phyloP scores from a whole-genome alignment of 176 grass and related monocot genomes.

The Puya raimondii region DNA sequence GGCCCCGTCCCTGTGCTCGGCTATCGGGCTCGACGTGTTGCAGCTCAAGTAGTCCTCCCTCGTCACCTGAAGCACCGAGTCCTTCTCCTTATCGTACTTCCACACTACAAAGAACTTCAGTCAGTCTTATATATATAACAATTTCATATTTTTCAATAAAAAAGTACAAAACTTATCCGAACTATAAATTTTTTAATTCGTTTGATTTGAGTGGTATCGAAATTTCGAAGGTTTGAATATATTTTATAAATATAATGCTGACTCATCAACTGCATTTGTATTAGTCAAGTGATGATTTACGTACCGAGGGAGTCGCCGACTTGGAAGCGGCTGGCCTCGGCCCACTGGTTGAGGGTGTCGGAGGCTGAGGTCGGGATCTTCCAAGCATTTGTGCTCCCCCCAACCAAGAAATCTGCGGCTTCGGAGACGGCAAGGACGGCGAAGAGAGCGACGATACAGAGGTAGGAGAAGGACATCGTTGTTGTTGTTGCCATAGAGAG shows the following conservation, averaged over 20 bases:
- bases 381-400: conserved; percentile 28
- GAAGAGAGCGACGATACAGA: conserved; percentile 1
- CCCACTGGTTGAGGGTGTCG: conserved; percentile 40
- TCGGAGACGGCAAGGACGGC: conserved; percentile 8
- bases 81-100: conserved; percentile 33
- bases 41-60: conserved; percentile 34
- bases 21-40: conserved; percentile 30
- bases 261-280: neutral
- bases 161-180: no score
- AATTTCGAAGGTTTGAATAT: neutral
- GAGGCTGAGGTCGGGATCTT: conserved; percentile 14
- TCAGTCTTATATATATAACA: neutral
- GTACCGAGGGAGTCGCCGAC: conserved; percentile 41
- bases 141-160: neutral
- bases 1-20: conserved; percentile 18
- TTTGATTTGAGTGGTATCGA: no score
- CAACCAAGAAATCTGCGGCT: conserved; percentile 28
- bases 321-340: conserved; percentile 31
- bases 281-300: neutral
- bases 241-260: neutral
- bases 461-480: neutral
- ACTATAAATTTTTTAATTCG: neutral
- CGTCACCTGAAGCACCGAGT: conserved; percentile 39
- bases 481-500: neutral
- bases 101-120: conserved; percentile 22